Conservation (phyloP, 116 monocot species). For the Posidonia oceanica region DNA sequence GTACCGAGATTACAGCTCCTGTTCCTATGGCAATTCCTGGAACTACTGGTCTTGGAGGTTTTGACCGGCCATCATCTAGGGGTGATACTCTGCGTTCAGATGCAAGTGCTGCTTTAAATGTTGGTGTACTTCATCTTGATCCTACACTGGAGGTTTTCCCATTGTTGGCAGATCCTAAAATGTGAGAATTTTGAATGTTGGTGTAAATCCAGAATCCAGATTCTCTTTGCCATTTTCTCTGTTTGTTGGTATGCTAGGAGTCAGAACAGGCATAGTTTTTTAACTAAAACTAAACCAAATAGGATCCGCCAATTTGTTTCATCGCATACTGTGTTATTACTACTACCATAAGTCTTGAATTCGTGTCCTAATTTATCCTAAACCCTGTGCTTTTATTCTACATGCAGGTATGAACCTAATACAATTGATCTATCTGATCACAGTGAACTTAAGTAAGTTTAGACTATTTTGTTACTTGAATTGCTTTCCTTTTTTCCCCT, state of each 20-base stretch:
- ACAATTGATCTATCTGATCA: slow-evolving; percentile 88
- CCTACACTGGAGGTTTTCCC: slow-evolving; percentile 95
- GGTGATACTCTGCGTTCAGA: slow-evolving; percentile 82
- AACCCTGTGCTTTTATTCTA: neutral
- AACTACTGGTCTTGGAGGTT: slow-evolving; percentile 95
- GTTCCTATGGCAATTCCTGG: slow-evolving; percentile 87
- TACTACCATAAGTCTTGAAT: neutral
- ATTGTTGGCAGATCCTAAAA: slow-evolving; percentile 76
- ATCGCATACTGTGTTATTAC: neutral
- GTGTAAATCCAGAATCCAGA: no score
- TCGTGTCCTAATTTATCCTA: neutral
- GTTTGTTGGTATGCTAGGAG: no score
- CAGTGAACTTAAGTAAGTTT: slow-evolving; percentile 78
- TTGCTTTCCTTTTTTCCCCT: neutral
- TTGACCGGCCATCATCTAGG: slow-evolving; percentile 83
- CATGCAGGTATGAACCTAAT: slow-evolving; percentile 94
- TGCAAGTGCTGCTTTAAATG: slow-evolving; percentile 85
- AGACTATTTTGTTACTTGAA: neutral
- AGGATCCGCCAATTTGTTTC: no score
- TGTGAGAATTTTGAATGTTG: slow-evolving; percentile 21
- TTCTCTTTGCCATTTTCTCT: no score
- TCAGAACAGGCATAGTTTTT: no score
- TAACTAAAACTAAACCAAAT: no score
- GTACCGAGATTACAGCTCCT: slow-evolving; percentile 89
- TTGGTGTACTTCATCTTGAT: slow-evolving; percentile 96